Evolutionary conservation across 2,329 filamentous ascomycete species (phyloP), one percentile per base, ranked within the genome.

Genomic region (Epichloe amarillans): DNA sequence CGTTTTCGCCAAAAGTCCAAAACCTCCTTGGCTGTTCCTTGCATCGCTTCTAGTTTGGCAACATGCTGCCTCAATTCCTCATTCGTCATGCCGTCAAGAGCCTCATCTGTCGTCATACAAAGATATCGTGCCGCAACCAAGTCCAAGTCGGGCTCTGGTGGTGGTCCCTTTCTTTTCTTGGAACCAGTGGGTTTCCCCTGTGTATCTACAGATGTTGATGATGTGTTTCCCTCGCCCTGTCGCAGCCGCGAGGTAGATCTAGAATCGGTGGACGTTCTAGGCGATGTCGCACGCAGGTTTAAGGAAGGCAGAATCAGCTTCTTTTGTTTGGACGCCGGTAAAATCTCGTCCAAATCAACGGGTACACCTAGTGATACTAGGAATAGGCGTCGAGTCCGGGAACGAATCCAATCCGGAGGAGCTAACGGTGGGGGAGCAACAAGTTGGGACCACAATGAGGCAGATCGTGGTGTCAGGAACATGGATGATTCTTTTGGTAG

Each of bases 321-420:
- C 76, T 97, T 97, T 66, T 98, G 93, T 68, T 97, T 97, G 12
- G 88, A 95, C 0, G 91, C 90, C 0, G 93, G 93, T 7, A 98
- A 79, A 50, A 98, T 97, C 70, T 98, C 93, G 67, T 98, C 93
- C 0, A 98, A 76, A 61, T 98, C 93, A 43, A 98, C 88, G 1
- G 93, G 93, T 0, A 98, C 93, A 17, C 93, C 93, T 0, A 98
- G 79, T 1, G 90, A 96, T 50, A 98, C 90, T 41, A 98, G 81
- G 65, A 98, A 98, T 26, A 98, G 79, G 30, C 93, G 86, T 49
- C 93, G 83, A 59, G 95, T 98, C 48, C 90, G 87, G 49, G 89
- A 95, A 56, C 93, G 88, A 53, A 96, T 94, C 93, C 93, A 98
- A 67, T 98, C 93, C 0, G 93, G 91, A 5, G 93, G 93, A 61